phyloP scores from a whole-genome alignment of 129 eudicot species.

The Saussurea involucrata region DNA sequence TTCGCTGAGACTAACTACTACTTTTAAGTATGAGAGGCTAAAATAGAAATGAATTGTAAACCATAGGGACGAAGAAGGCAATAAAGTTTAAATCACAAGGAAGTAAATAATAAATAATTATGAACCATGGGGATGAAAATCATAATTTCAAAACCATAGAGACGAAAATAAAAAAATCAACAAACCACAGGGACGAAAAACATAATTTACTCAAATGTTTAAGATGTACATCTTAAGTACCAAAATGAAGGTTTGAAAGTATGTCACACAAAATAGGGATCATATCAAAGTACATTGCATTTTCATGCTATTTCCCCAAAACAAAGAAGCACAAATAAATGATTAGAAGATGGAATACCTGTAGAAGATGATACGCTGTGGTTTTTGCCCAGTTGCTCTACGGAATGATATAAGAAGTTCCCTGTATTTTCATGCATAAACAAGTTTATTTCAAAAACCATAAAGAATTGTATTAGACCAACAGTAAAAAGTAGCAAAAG shows the following conservation, averaged over 20 bases:
- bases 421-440: conserved; percentile 32
- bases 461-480: not conserved
- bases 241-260: not conserved
- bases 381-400: conserved; percentile 73
- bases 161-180: no score
- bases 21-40: no score
- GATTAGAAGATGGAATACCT: conserved; percentile 37
- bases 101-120: no score
- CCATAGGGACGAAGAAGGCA: no score
- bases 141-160: no score
- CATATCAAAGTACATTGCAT: not conserved
- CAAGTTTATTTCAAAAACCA: not conserved
- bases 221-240: not conserved
- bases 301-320: not conserved
- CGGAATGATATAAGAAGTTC: conserved; percentile 80
- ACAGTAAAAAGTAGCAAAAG: not conserved
- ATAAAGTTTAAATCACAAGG: no score
- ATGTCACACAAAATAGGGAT: not conserved
- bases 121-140: no score
- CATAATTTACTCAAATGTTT: no score
- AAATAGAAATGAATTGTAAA: no score
- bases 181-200: no score
- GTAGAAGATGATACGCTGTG: conserved; percentile 76
- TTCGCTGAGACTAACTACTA: no score
- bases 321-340: not conserved